Percentiles rank a stretch among this genome's conserved stretches.
phyloP scores from a whole-genome alignment of 495 filamentous ascomycete genomes.

The Chaetomium tenue region DNA sequence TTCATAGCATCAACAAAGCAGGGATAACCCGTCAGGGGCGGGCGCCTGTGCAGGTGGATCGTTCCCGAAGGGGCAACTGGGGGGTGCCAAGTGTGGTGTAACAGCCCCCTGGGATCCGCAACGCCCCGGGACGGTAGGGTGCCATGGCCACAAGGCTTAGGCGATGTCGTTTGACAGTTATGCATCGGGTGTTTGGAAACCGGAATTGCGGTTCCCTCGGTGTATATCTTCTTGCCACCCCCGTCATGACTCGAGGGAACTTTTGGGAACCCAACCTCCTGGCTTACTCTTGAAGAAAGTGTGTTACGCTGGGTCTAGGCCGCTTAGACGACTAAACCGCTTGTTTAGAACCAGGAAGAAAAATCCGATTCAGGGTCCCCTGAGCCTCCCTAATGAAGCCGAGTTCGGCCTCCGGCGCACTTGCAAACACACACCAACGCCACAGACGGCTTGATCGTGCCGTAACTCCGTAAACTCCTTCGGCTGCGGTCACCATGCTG shows the following conservation, averaged over 20 bases:
- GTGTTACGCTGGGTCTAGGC: no score
- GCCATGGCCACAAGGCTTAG: background rate
- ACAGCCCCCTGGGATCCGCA: constrained; percentile 11
- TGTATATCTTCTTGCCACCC: constrained; percentile 17
- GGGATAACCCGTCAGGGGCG: background rate
- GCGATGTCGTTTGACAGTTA: background rate
- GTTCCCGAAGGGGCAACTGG: constrained; percentile 12
- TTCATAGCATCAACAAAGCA: constrained; percentile 7
- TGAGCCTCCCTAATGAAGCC: no score
- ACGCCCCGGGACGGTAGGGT: background rate
- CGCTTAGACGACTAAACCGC: no score
- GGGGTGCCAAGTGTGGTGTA: constrained; percentile 7
- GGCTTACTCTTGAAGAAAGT: background rate
- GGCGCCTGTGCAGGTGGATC: background rate
- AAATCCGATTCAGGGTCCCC: no score
- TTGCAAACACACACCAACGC: no score
- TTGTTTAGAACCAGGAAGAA: no score
- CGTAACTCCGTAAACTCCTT: no score
- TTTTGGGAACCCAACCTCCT: background rate
- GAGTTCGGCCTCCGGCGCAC: no score
- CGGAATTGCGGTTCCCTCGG: constrained; percentile 1
- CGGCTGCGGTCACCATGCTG: no score
- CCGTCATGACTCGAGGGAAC: constrained; percentile 5
- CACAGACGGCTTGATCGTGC: no score
- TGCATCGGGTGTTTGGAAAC: constrained; percentile 12